A percentile compares a stretch with the other conserved stretches of the same genome.
Evolutionary conservation across 306 rosid species (phyloP).

Genomic region (Dicorynia guianensis): DNA sequence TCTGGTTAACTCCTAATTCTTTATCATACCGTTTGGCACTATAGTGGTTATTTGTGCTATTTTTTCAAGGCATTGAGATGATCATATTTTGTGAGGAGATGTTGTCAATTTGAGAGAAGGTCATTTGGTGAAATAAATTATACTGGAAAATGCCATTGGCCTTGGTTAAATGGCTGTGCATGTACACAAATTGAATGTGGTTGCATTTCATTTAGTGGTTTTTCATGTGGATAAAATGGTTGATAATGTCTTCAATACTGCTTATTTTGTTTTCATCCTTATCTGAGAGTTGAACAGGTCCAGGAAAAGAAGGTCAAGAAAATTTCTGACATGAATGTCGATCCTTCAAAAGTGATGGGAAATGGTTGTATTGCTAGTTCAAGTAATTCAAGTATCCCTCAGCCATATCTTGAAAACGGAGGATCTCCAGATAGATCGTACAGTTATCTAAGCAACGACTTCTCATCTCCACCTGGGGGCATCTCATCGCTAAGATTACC

Average conservation of each 20-base stretch:
- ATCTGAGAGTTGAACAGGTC: constrained; percentile 67
- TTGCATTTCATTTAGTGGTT: constrained; percentile 23
- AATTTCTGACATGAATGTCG: constrained; percentile 86
- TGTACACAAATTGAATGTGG: constrained; percentile 19
- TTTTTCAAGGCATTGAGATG: constrained; percentile 18
- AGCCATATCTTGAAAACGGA: constrained; percentile 81
- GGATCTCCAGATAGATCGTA: constrained; percentile 65
- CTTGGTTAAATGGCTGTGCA: constrained; percentile 8
- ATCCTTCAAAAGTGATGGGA: constrained; percentile 72
- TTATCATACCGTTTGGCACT: background rate
- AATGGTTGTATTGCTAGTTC: constrained; percentile 89
- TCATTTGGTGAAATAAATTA: background rate
- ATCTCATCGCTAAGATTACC: constrained; percentile 79
- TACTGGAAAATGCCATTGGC: constrained; percentile 2
- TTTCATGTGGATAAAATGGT: constrained; percentile 17
- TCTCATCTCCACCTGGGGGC: constrained; percentile 83
- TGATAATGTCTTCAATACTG: constrained; percentile 30
- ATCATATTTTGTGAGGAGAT: constrained; percentile 5
- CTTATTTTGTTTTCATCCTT: constrained; percentile 36
- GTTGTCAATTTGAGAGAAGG: constrained; percentile 12
- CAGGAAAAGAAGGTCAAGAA: constrained; percentile 99
- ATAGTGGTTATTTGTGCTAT: constrained; percentile 5
- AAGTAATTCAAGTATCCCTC: constrained; percentile 70
- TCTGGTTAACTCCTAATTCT: constrained; percentile 8
- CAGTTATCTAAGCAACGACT: constrained; percentile 63